Evolutionary conservation across 805 yeast genomes (phyloP), one percentile per base, ranked within the genome.

Genomic region (Sugiyamaella floridensis): DNA sequence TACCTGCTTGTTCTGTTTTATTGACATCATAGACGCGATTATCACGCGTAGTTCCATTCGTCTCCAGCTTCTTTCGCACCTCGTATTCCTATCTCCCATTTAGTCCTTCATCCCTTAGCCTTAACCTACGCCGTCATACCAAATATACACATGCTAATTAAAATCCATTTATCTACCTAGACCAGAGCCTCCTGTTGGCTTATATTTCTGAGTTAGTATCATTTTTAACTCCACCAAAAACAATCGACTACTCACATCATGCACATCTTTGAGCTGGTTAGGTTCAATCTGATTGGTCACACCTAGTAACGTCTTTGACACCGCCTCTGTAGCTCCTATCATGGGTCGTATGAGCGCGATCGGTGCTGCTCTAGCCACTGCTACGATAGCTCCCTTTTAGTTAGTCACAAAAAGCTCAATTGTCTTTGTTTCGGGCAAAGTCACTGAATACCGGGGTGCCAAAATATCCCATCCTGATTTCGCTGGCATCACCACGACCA

Each of bases 261-360:
- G 43, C 40, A 55, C 53, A 40, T 58, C 58, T 46, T 54, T 47
- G 54, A 53, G 46, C 45, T 59, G 59, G 1, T 50, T 50, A 7
- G 62, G 62, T 64, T 88, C 92, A 34, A 90, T 69, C 56, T 84
- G 85, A 64, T 89, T 89, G 42, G 89, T 82, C 7, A 90, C 75
- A 0, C 98, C 98, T 71, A 88, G 77, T 48, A 90, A 72, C 0
- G 96, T 78, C 62, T 82, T 86, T 5, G 92, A 84, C 6, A 90
- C 75, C 0, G 95, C 96, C 65, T 89, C 97, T 0, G 97, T 86
- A 0, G 96, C 89, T 1, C 97, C 98, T 60, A 90, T 89, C 56
- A 89, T 76, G 1, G 97, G 97, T 43, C 97, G 68, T 1, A 90
- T 75, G 14, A 90, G 67, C 16, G 88, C 83, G 14, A 88, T 80